Evolutionary conservation across 2,329 filamentous ascomycete genomes (phyloP), one percentile per base, ranked within the genome.

Genomic region (Xylariaceae sp.): DNA sequence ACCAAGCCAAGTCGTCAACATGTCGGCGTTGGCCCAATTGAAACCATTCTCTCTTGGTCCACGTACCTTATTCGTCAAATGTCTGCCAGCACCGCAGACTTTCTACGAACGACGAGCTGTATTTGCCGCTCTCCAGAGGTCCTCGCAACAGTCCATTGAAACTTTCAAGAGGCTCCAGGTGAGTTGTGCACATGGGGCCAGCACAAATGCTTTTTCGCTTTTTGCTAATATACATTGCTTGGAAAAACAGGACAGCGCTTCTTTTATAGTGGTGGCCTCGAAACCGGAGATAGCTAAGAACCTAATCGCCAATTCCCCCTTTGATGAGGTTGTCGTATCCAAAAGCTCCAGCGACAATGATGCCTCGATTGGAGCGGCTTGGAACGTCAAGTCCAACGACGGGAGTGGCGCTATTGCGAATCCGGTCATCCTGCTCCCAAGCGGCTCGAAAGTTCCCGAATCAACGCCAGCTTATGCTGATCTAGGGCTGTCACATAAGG

Each of bases 51-150:
- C 62, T 30, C 55, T 68, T 37, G 59, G 53, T 42, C 62, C 67
- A 6, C 65, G 68, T n/a, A 65, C 67, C 6, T 52, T 83, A 34
- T 76, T 77, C 55, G 62, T 84, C 58, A 73, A 72, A 39, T 80
- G 82, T 26, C 66, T 69, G n/a, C 81, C 80, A 11, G 63, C 74
- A 9, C 80, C 81, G 8, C 62, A 70, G n/a, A 77, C 60, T 46
- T 76, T 84, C 60, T 72, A 74, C 32, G 79, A 84, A 67, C 76
- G 80, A 5, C 77, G 80, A 29, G 79, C 79, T 6, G 72, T 84
- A 26, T 69, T 84, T 35, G 75, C 76, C 43, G 72, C 76, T 31
- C 69, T 84, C 27, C 74, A 80, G 53, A 60, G 54, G 31, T 31
- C 57, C 12, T 58, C 64, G 41, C 51, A 57, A 31, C 57, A 64